Evolutionary conservation across 352 stramenopile genomes (phyloP).

Genomic region (Hyaloperonospora arabidopsidis): DNA sequence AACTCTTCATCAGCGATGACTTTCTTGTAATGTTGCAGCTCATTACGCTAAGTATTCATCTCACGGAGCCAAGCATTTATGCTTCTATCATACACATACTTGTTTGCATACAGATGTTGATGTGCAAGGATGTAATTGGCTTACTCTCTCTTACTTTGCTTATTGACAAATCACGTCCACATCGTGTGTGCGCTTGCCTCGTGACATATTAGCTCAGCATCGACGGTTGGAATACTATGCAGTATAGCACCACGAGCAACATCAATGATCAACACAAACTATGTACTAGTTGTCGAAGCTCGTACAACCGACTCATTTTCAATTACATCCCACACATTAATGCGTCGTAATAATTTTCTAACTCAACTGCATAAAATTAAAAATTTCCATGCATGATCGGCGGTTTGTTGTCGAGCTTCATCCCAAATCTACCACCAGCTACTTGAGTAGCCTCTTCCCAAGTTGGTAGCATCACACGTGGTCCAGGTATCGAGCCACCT

Average conservation of each 20-base stretch:
- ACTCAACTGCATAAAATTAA: slow-evolving; percentile 1
- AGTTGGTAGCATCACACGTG: no score
- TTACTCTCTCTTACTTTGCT: slow-evolving; percentile 8
- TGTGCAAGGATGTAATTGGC: slow-evolving; percentile 11
- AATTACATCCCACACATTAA: no score
- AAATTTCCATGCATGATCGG: slow-evolving; percentile 6
- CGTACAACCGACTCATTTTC: no score
- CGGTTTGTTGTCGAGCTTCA: slow-evolving; percentile 3
- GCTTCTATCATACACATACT: slow-evolving; percentile 1
- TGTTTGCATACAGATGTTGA: slow-evolving; percentile 2
- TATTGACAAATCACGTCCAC: slow-evolving; percentile 2
- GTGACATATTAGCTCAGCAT: neutral
- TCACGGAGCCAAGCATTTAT: no score
- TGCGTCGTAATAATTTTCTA: neutral
- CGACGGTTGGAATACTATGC: neutral
- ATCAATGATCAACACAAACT: neutral
- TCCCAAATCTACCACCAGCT: slow-evolving; percentile 4
- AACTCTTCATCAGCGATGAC: no score
- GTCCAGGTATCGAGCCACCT: no score
- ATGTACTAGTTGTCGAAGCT: no score
- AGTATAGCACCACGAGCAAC: neutral
- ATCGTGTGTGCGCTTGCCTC: neutral
- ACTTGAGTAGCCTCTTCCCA: neutral
- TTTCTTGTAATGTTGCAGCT: no score
- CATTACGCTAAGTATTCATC: no score